Evolutionary conservation across 1,139 yeast genomes (phyloP).

Genomic region (Scheffersomyces quercinus): DNA sequence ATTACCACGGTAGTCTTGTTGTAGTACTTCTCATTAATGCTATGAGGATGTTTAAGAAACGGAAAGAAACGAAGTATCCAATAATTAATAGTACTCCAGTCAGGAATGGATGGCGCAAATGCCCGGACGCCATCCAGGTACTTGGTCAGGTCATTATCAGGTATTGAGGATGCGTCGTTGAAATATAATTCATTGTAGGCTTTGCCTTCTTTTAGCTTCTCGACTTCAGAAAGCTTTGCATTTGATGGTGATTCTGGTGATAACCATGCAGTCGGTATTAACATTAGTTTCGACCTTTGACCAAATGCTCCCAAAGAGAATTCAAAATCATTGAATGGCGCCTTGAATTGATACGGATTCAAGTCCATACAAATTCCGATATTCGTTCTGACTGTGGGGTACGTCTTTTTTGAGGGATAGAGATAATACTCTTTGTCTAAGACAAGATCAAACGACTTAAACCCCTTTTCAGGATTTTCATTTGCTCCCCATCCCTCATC

Average conservation of each 20-base stretch:
- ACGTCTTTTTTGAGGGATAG: conserved; percentile 6
- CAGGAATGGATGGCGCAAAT: conserved; percentile 21
- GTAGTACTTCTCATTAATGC: conserved; percentile 25
- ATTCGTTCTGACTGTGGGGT: conserved; percentile 37
- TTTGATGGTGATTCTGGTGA: conserved; percentile 52
- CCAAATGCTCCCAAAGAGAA: conserved; percentile 57
- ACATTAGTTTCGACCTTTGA: conserved; percentile 52
- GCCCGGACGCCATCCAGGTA: conserved; percentile 2
- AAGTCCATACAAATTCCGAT: conserved; percentile 96
- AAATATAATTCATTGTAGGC: conserved; percentile 6
- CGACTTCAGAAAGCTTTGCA: conserved; percentile 18
- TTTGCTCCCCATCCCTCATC: conserved; percentile 81
- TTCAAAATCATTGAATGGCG: conserved; percentile 76
- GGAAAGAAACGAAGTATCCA: conserved; percentile 80
- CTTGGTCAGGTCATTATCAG: conserved; percentile 2
- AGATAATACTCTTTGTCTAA: conserved; percentile 31
- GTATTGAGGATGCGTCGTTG: not conserved
- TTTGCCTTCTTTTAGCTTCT: conserved; percentile 10
- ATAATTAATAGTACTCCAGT: conserved; percentile 40
- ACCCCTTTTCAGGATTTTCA: conserved; percentile 61
- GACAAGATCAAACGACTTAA: conserved; percentile 41
- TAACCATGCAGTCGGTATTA: conserved; percentile 91
- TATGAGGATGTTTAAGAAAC: conserved; percentile 46
- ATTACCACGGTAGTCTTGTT: conserved; percentile 42
- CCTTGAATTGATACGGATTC: conserved; percentile 80